Evolutionary conservation across 495 filamentous ascomycete genomes (phyloP).

Genomic region (Hypoxylon lienhwacheense): DNA sequence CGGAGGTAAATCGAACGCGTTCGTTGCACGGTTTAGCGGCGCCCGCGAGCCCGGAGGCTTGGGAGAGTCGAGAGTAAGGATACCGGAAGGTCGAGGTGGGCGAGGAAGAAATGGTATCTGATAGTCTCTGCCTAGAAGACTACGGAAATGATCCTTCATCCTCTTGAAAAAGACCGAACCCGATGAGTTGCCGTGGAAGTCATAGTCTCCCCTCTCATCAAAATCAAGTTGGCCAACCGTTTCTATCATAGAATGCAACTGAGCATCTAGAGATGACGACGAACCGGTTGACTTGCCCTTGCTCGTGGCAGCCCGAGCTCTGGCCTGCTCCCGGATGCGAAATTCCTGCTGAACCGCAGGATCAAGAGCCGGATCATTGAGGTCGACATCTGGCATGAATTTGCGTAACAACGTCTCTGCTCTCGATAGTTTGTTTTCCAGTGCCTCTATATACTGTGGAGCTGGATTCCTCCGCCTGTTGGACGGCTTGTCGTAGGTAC

Average conservation of each 20-base stretch:
- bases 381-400: constrained; percentile 81
- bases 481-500: constrained; percentile 97
- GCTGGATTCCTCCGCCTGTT: constrained; percentile 93
- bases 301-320: constrained; percentile 39
- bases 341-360: constrained; percentile 62
- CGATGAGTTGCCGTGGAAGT: constrained; percentile 93
- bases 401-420: constrained; percentile 78
- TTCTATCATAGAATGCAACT: constrained; percentile 93
- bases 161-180: constrained; percentile 82
- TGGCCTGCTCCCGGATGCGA: constrained; percentile 50
- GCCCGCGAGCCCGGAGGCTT: constrained; percentile 58
- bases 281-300: constrained; percentile 47
- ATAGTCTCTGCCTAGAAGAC: constrained; percentile 62
- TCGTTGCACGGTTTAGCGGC: constrained; percentile 61
- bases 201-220: constrained; percentile 89
- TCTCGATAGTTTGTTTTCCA: constrained; percentile 81
- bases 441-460: constrained; percentile 90
- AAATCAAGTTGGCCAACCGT: constrained; percentile 86
- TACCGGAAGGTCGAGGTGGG: constrained; percentile 41
- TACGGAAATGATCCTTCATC: constrained; percentile 77
- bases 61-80: constrained; percentile 68
- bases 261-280: constrained; percentile 56
- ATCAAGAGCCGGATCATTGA: constrained; percentile 81
- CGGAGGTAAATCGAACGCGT: constrained; percentile 69
- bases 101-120: constrained; percentile 52